Evolutionary conservation across 177 flowering plant genomes (phyloP).

Genomic region (Vitis hybrid): DNA sequence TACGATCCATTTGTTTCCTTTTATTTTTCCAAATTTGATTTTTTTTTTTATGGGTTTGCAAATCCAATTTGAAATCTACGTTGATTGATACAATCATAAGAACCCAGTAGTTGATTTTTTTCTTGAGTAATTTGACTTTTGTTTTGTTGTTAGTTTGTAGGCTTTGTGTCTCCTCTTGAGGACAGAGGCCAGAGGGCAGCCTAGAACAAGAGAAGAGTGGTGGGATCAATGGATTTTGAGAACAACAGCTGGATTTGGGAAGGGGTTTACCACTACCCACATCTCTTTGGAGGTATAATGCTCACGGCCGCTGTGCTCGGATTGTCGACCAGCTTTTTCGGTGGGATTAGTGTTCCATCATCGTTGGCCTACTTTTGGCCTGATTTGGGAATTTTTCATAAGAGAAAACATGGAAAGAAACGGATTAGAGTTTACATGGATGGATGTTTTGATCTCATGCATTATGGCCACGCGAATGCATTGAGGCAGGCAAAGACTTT

Average conservation of each 20-base stretch:
- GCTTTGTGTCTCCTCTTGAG: conserved; percentile 43
- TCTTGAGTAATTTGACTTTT: no score
- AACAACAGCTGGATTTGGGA: conserved; percentile 75
- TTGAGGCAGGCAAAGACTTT: conserved; percentile 81
- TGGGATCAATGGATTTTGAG: conserved; percentile 57
- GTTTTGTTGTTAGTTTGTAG: conserved; percentile 13
- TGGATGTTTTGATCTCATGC: conserved; percentile 91
- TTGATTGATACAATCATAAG: no score
- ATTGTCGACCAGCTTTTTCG: conserved; percentile 70
- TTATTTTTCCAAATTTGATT: no score
- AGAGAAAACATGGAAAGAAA: conserved; percentile 50
- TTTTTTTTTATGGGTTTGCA: no score
- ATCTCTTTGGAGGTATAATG: conserved; percentile 80
- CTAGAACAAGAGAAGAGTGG: not conserved
- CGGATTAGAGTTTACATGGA: conserved; percentile 82
- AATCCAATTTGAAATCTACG: no score
- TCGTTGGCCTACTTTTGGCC: conserved; percentile 53
- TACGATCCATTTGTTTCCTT: no score
- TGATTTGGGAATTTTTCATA: conserved; percentile 56
- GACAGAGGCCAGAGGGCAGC: not conserved
- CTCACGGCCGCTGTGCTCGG: conserved; percentile 79
- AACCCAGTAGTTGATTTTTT: no score
- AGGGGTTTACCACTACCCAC: conserved; percentile 62
- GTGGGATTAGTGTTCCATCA: conserved; percentile 56
- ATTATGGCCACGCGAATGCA: conserved; percentile 88